Evolutionary conservation across 345 rosid species (phyloP), one percentile per base, ranked within the genome.

Genomic region (Citrus unshiu): DNA sequence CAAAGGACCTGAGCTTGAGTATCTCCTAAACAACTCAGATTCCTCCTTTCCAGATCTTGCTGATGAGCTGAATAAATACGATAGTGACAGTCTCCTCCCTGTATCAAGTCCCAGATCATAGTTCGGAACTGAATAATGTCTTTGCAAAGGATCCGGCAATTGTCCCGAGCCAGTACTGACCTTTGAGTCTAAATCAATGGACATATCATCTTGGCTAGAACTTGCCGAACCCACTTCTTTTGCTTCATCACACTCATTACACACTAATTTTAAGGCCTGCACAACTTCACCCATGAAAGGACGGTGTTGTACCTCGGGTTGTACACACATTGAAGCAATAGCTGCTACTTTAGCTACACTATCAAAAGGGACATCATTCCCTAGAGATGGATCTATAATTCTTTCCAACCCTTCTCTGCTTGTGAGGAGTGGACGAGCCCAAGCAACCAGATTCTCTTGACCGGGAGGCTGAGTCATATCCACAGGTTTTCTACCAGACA

Each of bases 261-360:
- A 87, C 3, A 96, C 96, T 30, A 96, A 87, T 83, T 96, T 96
- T 78, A 96, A 85, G 66, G 99, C 99, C 83, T 96, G 99, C 74
- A 96, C 97, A 30, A 96, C 98, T 84, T 96, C 99, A 4, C 99
- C 97, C 99, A 93, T 95, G 84, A 93, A 93, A 61, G 99, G 98
- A 25, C 98, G 96, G 89, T 96, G 92, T 0, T 96, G 92, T 60
- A 93, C 99, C 88, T 96, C 99, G 2, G 91, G 95, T 75, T 96
- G 99, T 71, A 94, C 99, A 54, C 98, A 94, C 98, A 92, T 94
- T 0, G 99, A 96, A 76, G 99, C 99, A 75, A 96, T 96, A 0
- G 97, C 98, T 32, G 93, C 95, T 29, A 94, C 97, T 84, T 94
- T 94, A 68, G 89, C 94, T 77, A 94, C 91, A 75, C 91, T 91